Base-by-base conservation (phyloP, 2,329 filamentous ascomycete species). In the Aspergillus novofumigatus region DNA sequence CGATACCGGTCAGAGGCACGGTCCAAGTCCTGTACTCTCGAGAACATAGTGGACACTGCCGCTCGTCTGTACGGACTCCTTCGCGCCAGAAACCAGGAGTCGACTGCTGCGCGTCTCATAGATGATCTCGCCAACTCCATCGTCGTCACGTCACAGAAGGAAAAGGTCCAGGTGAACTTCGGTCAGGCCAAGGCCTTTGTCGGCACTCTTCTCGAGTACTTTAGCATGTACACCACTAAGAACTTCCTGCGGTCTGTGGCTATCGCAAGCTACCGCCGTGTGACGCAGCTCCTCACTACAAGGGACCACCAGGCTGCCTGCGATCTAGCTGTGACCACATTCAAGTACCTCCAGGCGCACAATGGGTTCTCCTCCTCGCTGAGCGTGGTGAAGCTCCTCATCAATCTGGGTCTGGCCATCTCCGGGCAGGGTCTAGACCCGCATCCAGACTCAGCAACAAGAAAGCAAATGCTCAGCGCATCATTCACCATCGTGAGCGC, bases 401-500 rank as follows among this genome's bases (percentile, higher is more conserved):
- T 74, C 54, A 67, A 62, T 10, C 58, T 74, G 4, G 67, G 70
- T 51, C 62, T 74, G 25, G 54, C 61, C 35, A 59, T 73, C 29
- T 63, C 66, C 9, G 74, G 74, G 32, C 74, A 74, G 56, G 72
- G 71, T 49, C 65, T 73, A 50, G 62, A 67, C 9, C 69, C 68
- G 1, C 63, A 69, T 23, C 69, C 70, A 23, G 72, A 76, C 23
- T 61, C 66, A n/a, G 58, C 63, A 3, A 59, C 70, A 25, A 71
- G 72, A 59, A 74, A 74, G 66, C 72, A 73, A 59, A 69, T 77
- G 62, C 67, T 75, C 7, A 65, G 71, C 20, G 66, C 74, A 0
- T 77, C 75, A 5, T 69, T 67, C 47, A 60, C 65, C 10, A 78
- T 79, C 45, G 68, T 78, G 35, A 68, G 69, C 57, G 72, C 75